phyloP scores from a whole-genome alignment of 345 rosid genomes.

The Jatropha curcas region DNA sequence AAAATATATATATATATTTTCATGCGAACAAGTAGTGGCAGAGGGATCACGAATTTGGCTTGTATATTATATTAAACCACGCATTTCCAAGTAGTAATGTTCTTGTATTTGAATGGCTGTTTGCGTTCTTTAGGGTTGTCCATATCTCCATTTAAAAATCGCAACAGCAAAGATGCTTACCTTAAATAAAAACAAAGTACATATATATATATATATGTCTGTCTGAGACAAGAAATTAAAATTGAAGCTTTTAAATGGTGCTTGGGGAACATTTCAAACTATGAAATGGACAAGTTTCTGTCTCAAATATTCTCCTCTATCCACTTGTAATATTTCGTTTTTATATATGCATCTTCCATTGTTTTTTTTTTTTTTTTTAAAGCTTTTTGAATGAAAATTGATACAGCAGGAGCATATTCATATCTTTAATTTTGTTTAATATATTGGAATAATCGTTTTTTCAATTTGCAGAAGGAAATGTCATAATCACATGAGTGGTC shows the following conservation, averaged over 20 bases:
- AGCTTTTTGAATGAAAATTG: too few relatives aligned
- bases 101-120: conserved; percentile 16
- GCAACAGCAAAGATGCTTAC: background rate
- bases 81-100: conserved; percentile 16
- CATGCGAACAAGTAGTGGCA: too few relatives aligned
- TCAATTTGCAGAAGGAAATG: background rate
- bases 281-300: conserved; percentile 20
- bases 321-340: too few relatives aligned
- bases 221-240: too few relatives aligned
- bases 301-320: conserved; percentile 26
- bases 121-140: conserved; percentile 13
- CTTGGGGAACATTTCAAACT: conserved; percentile 13
- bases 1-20: background rate
- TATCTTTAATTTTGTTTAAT: too few relatives aligned
- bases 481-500: background rate
- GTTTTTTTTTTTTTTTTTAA: too few relatives aligned
- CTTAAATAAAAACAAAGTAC: background rate
- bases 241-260: background rate
- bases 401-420: too few relatives aligned
- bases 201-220: background rate
- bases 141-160: conserved; percentile 13
- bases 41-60: too few relatives aligned
- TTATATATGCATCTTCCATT: too few relatives aligned
- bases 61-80: background rate
- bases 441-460: too few relatives aligned